Evolutionary conservation across 2,329 filamentous ascomycete genomes (phyloP).

Genomic region (Aspergillus fructus): DNA sequence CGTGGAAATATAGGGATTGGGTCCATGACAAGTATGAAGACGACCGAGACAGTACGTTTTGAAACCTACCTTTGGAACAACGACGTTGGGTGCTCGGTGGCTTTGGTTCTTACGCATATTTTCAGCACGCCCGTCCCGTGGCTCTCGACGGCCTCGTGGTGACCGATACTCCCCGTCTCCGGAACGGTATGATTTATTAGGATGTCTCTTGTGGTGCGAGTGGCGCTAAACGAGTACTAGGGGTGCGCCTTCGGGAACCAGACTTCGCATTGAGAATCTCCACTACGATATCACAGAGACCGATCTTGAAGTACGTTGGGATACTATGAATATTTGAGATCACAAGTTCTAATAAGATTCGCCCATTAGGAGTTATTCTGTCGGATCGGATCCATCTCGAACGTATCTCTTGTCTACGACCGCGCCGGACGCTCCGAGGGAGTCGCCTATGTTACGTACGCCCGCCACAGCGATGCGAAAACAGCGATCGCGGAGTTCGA

Average conservation of each 20-base stretch:
- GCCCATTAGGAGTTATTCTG: conserved; percentile 71
- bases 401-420: conserved; percentile 76
- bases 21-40: conserved; percentile 89
- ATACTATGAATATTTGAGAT: background rate
- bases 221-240: conserved; percentile 28
- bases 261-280: conserved; percentile 82
- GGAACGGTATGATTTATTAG: conserved; percentile 8
- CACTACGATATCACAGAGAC: conserved; percentile 88
- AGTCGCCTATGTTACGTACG: conserved; percentile 79
- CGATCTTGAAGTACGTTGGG: conserved; percentile 67
- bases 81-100: conserved; percentile 5
- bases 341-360: background rate
- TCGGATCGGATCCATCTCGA: conserved; percentile 70
- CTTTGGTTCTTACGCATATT: conserved; percentile 20
- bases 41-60: conserved; percentile 54
- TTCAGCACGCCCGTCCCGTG: conserved; percentile 44
- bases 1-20: conserved; percentile 69
- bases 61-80: conserved; percentile 3
- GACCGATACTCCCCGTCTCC: conserved; percentile 37
- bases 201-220: background rate
- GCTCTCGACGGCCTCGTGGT: conserved; percentile 38
- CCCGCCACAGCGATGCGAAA: conserved; percentile 66
- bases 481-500: conserved; percentile 78
- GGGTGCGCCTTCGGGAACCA: conserved; percentile 60
- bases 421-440: conserved; percentile 86